Evolutionary conservation across 768 basidiomycete genomes (phyloP).

Genomic region (Multifurca ochricompacta): DNA sequence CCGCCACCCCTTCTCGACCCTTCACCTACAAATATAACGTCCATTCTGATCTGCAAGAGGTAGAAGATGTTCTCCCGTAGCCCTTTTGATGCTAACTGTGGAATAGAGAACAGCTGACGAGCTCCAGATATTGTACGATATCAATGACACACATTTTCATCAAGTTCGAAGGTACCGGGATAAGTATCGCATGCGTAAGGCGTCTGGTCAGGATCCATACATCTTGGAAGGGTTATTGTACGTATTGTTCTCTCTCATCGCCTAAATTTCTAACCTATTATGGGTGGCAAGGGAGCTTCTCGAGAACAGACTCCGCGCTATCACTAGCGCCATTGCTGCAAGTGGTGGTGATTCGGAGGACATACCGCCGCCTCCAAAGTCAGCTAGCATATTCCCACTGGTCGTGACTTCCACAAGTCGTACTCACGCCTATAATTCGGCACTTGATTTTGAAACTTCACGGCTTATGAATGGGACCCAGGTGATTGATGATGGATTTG

Average conservation of each 20-base stretch:
- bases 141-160: not conserved
- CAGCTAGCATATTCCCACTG: not conserved
- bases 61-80: not conserved
- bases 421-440: not conserved
- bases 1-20: not conserved
- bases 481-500: not conserved
- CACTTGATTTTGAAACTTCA: not conserved
- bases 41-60: constrained; percentile 8
- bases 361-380: not conserved
- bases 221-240: constrained; percentile 4
- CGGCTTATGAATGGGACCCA: not conserved
- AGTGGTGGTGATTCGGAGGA: constrained; percentile 1
- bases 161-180: constrained; percentile 5
- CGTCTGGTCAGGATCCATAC: constrained; percentile 2
- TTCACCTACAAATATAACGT: not conserved
- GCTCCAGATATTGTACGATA: constrained; percentile 4
- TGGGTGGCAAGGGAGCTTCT: constrained; percentile 25
- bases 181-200: constrained; percentile 5
- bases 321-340: constrained; percentile 31
- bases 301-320: constrained; percentile 32
- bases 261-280: not conserved
- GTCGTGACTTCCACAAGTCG: not conserved
- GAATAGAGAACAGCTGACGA: not conserved
- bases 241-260: not conserved
- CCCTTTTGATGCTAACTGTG: not conserved